Percentiles rank a stretch among this genome's conserved stretches.
These are phyloP conservation scores for Collybia sordida DNA, from an alignment of 768 basidiomycete species.

Conservation along the genomic window DNA sequence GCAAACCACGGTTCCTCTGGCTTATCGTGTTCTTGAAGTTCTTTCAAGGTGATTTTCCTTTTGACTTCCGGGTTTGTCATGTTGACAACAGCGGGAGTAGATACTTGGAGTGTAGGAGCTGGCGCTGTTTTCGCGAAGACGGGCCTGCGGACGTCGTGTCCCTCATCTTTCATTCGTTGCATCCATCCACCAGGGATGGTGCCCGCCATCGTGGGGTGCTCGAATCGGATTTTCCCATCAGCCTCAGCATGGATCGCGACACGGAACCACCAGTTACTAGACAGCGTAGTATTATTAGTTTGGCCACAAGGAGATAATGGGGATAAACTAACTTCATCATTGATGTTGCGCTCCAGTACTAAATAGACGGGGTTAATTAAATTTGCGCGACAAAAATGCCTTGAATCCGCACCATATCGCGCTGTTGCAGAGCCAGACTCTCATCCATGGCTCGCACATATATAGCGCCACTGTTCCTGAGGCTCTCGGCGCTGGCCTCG, in stretches of 20 bases:
- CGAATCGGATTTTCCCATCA: slow-evolving; percentile 40
- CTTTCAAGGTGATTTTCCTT: slow-evolving; percentile 42
- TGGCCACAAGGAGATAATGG: not conserved
- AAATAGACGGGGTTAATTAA: not conserved
- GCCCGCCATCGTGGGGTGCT: slow-evolving; percentile 59
- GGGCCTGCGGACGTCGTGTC: slow-evolving; percentile 42
- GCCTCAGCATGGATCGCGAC: slow-evolving; percentile 43
- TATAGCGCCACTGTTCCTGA: slow-evolving; percentile 36
- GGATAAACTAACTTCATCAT: slow-evolving; percentile 65
- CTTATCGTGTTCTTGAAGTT: slow-evolving; percentile 37
- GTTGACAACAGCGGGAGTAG: slow-evolving; percentile 19
- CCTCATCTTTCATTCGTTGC: slow-evolving; percentile 51
- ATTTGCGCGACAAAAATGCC: not conserved
- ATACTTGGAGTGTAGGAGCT: not conserved
- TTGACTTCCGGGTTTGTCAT: slow-evolving; percentile 48
- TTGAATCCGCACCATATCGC: slow-evolving; percentile 37
- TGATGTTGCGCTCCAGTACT: slow-evolving; percentile 53
- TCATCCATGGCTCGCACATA: slow-evolving; percentile 59
- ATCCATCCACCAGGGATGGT: slow-evolving; percentile 56
- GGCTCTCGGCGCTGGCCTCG: slow-evolving; percentile 28
- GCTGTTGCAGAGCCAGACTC: slow-evolving; percentile 44
- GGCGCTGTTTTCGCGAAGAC: slow-evolving; percentile 23
- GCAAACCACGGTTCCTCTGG: slow-evolving; percentile 48
- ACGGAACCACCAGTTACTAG: slow-evolving; percentile 50
- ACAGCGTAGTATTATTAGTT: not conserved